phyloP scores from a whole-genome alignment of 345 rosid species.

The Nephelium lappaceum region DNA sequence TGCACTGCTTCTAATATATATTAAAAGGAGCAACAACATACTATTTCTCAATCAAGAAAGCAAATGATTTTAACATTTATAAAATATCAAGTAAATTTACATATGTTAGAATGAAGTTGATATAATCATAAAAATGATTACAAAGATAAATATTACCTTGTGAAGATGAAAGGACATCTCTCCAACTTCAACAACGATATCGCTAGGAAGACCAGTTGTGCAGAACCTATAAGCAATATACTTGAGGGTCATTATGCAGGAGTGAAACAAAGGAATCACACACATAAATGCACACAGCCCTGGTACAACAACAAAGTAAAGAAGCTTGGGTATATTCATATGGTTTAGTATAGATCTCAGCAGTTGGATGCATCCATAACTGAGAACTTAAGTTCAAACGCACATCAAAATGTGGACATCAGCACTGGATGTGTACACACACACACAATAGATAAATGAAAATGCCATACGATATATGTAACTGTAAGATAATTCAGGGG shows the following conservation, averaged over 20 bases:
- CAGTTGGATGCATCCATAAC: neutral
- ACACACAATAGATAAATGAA: neutral
- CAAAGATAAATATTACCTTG: constrained; percentile 60
- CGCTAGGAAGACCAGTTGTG: constrained; percentile 95
- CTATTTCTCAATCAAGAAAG: constrained; percentile 14
- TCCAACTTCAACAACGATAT: constrained; percentile 84
- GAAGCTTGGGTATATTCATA: neutral
- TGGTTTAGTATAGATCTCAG: neutral
- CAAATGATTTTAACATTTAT: neutral
- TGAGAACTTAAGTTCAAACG: neutral
- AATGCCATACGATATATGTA: neutral
- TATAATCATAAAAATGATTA: neutral
- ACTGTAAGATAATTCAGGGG: neutral
- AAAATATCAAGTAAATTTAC: neutral
- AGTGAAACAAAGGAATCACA: neutral
- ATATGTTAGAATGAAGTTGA: neutral
- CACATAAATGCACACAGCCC: too few species aligned
- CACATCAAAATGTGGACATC: neutral
- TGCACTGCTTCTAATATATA: neutral
- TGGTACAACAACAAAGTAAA: neutral
- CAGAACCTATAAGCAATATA: constrained; percentile 68
- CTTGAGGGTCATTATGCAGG: constrained; percentile 3
- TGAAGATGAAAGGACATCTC: constrained; percentile 97
- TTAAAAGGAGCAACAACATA: neutral
- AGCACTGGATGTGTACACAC: neutral